Evolutionary conservation across 345 rosid genomes (phyloP), one percentile per base, ranked within the genome.

Genomic region (Litchi chinensis): DNA sequence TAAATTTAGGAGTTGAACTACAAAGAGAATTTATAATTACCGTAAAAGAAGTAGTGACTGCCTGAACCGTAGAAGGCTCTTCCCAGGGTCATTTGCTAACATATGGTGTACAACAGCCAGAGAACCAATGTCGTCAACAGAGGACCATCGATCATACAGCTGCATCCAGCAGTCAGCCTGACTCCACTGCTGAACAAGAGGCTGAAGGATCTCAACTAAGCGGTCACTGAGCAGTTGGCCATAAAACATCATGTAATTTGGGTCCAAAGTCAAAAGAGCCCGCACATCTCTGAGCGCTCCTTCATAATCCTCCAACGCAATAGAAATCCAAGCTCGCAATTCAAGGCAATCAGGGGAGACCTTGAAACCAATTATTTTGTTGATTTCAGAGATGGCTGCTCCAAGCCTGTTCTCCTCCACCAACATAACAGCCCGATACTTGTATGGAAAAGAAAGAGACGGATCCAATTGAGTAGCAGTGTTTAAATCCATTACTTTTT

Each of bases 131-230:
- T 95, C 99, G 71, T 95, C 99, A 44, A 95, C 99, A 15, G 90
- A 86, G 48, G 98, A 95, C 99, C 99, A 95, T 44, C 93, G 87
- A 84, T 95, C 97, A 80, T 92, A 90, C 48, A 95, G 90, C 79
- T 92, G 97, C 97, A 93, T 92, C 99, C 98, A 95, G 81, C 98
- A 93, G 78, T 93, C 98, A 77, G 94, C 98, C 81, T 89, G 93
- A 82, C 91, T 91, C 89, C 90, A 91, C 78, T 90, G 91, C 81
- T 88, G 97, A 50, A 85, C 97, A 74, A 86, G 87, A 54, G 98
- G 97, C 8, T 83, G 80, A 15, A 95, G 91, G 76, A 90, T 80
- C 84, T 93, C 92, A 50, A 93, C 91, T 88, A 95, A 74, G 60
- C 82, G 91, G 67, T 95, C 95, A 57, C 93, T 91, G 11, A 79